These are phyloP conservation scores for Cytospora mali DNA, from an alignment of 2,329 filamentous ascomycete genomes.

Conservation along the genomic window DNA sequence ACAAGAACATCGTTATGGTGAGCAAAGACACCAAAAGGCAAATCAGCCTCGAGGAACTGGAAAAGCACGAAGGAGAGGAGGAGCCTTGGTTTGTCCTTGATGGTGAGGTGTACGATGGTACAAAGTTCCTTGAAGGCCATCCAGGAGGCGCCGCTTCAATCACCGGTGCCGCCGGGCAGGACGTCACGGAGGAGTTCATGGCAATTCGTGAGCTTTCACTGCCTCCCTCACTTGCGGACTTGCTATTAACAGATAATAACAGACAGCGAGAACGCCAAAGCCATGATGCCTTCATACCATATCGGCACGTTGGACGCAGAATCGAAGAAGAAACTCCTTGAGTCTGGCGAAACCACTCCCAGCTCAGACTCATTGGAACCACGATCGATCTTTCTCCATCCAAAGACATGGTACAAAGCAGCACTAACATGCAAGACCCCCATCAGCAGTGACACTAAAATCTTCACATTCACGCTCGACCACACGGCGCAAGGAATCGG, in stretches of 20 bases:
- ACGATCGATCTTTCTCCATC: slow-evolving; percentile 68
- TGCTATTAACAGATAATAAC: slow-evolving; percentile 36
- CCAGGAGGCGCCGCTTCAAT: slow-evolving; percentile 88
- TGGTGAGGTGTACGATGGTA: slow-evolving; percentile 88
- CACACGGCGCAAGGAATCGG: slow-evolving; percentile 71
- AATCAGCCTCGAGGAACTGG: slow-evolving; percentile 73
- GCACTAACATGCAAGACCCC: slow-evolving; percentile 67
- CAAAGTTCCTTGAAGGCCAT: slow-evolving; percentile 76
- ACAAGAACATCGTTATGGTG: slow-evolving; percentile 75
- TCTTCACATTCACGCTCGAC: slow-evolving; percentile 81
- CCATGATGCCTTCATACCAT: slow-evolving; percentile 85
- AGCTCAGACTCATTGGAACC: slow-evolving; percentile 34
- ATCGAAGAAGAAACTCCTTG: slow-evolving; percentile 55
- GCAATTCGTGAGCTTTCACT: slow-evolving; percentile 72
- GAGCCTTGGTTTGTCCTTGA: slow-evolving; percentile 87
- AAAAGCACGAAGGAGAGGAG: slow-evolving; percentile 64
- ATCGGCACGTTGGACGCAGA: slow-evolving; percentile 73
- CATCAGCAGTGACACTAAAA: slow-evolving; percentile 75
- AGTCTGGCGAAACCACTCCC: slow-evolving; percentile 43
- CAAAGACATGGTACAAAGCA: slow-evolving; percentile 73
- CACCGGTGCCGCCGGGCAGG: slow-evolving; percentile 76
- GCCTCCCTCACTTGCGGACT: not conserved
- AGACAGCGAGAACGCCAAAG: slow-evolving; percentile 91
- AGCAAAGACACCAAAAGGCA: slow-evolving; percentile 64
- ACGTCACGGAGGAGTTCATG: slow-evolving; percentile 86